Conservation (phyloP, 2,329 filamentous ascomycete species). For the Penicillium sp. region DNA sequence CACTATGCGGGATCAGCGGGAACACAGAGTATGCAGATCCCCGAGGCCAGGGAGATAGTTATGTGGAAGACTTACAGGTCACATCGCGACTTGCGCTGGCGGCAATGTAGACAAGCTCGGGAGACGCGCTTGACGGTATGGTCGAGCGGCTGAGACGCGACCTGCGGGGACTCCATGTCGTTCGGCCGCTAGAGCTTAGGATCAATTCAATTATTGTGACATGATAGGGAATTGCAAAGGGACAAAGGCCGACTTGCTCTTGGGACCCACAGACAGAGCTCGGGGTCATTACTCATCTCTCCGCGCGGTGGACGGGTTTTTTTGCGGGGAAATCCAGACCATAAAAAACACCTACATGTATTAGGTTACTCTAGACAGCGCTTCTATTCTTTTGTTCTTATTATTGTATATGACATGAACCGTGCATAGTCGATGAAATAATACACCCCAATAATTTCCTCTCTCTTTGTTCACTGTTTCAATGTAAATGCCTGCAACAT, state of each 20-base stretch:
- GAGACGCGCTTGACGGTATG: slow-evolving; percentile 48
- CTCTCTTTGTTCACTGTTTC: not conserved
- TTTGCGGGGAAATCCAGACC: slow-evolving; percentile 2
- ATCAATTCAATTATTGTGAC: slow-evolving; percentile 8
- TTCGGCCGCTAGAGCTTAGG: slow-evolving; percentile 4
- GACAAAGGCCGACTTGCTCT: slow-evolving; percentile 9
- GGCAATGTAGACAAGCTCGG: slow-evolving; percentile 51
- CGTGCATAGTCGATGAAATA: not conserved
- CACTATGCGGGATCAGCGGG: slow-evolving; percentile 30
- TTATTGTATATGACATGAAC: not conserved
- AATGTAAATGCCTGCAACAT: not conserved
- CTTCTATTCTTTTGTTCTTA: no score
- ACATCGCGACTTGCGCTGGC: slow-evolving; percentile 53
- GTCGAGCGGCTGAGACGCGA: slow-evolving; percentile 22
- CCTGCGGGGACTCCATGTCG: slow-evolving; percentile 20
- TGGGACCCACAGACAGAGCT: slow-evolving; percentile 8
- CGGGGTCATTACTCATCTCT: slow-evolving; percentile 16
- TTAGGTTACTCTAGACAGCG: not conserved
- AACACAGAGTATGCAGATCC: slow-evolving; percentile 8
- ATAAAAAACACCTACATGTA: not conserved
- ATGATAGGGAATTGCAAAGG: slow-evolving; percentile 7
- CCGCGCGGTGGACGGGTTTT: slow-evolving; percentile 1
- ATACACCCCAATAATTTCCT: no score
- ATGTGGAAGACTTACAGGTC: slow-evolving; percentile 46
- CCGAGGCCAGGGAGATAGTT: slow-evolving; percentile 4